Evolutionary conservation across 2,329 filamentous ascomycete genomes (phyloP).

Genomic region (Monilinia vaccinii-corymbosi): DNA sequence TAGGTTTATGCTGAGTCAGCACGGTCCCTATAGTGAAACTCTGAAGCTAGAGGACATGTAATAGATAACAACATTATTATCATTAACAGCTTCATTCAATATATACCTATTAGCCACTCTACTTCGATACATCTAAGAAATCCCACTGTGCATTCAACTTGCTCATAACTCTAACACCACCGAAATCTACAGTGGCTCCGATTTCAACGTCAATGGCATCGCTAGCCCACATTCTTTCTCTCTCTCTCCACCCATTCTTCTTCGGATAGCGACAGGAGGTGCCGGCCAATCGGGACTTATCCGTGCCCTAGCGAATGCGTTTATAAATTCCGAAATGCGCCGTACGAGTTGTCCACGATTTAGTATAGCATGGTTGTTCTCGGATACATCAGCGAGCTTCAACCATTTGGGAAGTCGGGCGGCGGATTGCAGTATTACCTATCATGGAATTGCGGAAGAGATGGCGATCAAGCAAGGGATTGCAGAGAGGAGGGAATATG

Average conservation of each 20-base stretch:
- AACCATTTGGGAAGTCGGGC: slow-evolving; percentile 33
- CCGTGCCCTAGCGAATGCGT: slow-evolving; percentile 31
- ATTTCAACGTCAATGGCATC: not conserved
- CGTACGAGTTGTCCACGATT: slow-evolving; percentile 29
- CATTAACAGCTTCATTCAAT: no score
- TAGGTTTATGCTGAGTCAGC: no score
- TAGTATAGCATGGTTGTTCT: slow-evolving; percentile 37
- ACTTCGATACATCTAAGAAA: no score
- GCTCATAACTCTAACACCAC: no score
- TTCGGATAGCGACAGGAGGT: slow-evolving; percentile 29
- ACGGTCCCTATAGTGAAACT: no score
- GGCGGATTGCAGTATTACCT: slow-evolving; percentile 39
- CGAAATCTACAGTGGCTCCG: slow-evolving; percentile 4
- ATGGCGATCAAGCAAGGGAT: slow-evolving; percentile 36
- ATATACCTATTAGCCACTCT: no score
- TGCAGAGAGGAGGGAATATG: slow-evolving; percentile 33
- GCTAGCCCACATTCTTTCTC: not conserved
- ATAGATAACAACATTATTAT: no score
- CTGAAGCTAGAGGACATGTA: no score
- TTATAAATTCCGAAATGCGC: slow-evolving; percentile 30
- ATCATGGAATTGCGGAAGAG: slow-evolving; percentile 34
- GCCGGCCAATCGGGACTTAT: slow-evolving; percentile 30
- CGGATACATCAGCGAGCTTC: slow-evolving; percentile 38
- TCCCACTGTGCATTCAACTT: no score
- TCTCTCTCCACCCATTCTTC: not conserved